phyloP scores from a whole-genome alignment of 176 grass and related monocot genomes.

The Avena sativa region DNA sequence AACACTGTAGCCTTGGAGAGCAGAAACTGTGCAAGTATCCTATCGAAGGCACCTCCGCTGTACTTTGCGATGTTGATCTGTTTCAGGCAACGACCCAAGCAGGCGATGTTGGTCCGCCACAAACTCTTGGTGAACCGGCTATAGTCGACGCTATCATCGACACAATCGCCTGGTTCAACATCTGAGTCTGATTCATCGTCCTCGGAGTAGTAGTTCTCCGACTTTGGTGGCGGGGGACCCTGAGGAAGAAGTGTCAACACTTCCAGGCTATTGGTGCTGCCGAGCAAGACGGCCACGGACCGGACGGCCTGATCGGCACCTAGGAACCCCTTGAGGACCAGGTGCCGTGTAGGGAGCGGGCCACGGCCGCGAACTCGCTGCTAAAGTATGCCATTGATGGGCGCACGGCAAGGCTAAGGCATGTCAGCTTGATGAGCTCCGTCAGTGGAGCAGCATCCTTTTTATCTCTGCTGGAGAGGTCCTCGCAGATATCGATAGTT shows the following conservation, averaged over 20 bases:
- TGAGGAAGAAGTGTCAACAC: neutral
- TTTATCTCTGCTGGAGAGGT: neutral
- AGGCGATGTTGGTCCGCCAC: neutral
- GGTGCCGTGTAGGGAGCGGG: neutral
- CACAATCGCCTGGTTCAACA: neutral
- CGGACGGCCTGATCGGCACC: neutral
- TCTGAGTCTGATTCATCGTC: neutral
- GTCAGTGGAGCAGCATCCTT: neutral
- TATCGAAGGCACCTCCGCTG: neutral
- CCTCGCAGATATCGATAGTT: neutral
- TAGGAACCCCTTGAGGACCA: conserved; percentile 33
- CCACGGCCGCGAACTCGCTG: neutral
- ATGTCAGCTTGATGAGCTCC: neutral
- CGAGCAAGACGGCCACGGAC: neutral
- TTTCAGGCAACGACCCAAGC: neutral
- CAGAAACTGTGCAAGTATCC: neutral
- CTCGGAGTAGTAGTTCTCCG: neutral
- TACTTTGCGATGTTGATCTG: conserved; percentile 7
- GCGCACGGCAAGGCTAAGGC: neutral
- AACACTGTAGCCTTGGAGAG: neutral
- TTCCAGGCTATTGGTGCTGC: neutral
- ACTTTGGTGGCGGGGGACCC: neutral
- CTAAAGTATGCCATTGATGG: neutral
- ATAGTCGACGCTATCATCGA: neutral
- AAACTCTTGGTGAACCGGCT: neutral